Conservation (phyloP, 495 filamentous ascomycete genomes). For the Penicillium simplicissimum region DNA sequence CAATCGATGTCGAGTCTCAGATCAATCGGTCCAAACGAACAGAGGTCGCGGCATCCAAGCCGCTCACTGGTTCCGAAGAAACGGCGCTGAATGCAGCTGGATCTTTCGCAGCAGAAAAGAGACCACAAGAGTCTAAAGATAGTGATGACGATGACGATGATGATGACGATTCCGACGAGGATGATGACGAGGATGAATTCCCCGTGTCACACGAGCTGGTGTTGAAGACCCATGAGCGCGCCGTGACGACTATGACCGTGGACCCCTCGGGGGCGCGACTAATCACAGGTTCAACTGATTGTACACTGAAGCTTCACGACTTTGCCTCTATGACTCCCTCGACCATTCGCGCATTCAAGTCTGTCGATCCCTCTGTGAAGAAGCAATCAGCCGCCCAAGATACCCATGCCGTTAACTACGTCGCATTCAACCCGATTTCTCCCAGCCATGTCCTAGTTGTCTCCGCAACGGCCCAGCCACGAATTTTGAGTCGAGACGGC, state of each 20-base stretch:
- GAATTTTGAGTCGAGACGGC: slow-evolving; percentile 85
- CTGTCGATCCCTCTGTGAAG: slow-evolving; percentile 78
- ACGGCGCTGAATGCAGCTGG: slow-evolving; percentile 24
- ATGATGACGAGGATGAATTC: slow-evolving; percentile 84
- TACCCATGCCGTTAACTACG: slow-evolving; percentile 82
- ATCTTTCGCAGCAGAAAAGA: slow-evolving; percentile 22
- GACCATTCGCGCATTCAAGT: slow-evolving; percentile 89
- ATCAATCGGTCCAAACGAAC: slow-evolving; percentile 73
- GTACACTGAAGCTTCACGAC: slow-evolving; percentile 89
- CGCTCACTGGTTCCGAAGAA: slow-evolving; percentile 22
- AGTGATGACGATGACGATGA: slow-evolving; percentile 56
- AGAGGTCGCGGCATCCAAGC: slow-evolving; percentile 35
- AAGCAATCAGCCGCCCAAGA: slow-evolving; percentile 75
- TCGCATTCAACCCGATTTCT: slow-evolving; percentile 80
- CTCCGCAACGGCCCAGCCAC: slow-evolving; percentile 83
- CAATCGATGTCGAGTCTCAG: slow-evolving; percentile 73
- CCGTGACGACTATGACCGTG: slow-evolving; percentile 78
- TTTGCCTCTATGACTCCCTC: slow-evolving; percentile 95
- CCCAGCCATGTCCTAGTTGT: slow-evolving; percentile 83
- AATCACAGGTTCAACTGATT: slow-evolving; percentile 87
- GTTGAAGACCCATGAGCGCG: slow-evolving; percentile 87
- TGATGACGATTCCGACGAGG: slow-evolving; percentile 58
- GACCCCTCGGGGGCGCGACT: slow-evolving; percentile 85
- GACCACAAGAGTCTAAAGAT: slow-evolving; percentile 30
- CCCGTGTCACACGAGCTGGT: slow-evolving; percentile 92